Evolutionary conservation across 2,329 filamentous ascomycete species (phyloP), one percentile per base, ranked within the genome.

Genomic region (Ilyonectria sp.): DNA sequence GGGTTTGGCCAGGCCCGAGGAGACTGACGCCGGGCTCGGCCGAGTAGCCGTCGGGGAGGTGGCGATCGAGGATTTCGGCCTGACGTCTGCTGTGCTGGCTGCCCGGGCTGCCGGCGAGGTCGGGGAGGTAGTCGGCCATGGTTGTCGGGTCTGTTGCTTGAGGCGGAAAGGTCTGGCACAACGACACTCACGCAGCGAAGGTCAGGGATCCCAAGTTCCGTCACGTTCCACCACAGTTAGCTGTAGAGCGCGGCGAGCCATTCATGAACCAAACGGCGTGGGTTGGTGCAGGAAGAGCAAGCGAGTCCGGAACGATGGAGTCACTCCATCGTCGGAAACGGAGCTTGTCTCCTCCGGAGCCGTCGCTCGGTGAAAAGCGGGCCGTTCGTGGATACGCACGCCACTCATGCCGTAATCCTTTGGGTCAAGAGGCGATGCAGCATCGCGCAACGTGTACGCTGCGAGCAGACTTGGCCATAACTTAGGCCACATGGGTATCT

Each of bases 41-140:
- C 23, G 81, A 82, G 70, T 80, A 82, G 40, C 81, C 81, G 58
- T 82, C 81, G 13, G 81, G 81, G 1, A 82, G 75, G 60, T 80
- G 80, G 35, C 77, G 77, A 19, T 81, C 76, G 57, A 82, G 77
- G 29, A 82, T 81, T 19, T 79, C 79, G 43, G 79, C 80, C 52
- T 79, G 77, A 46, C 78, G 77, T 52, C 68, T 71, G 63, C 71
- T 76, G 40, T 76, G 75, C 35, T 78, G 63, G 63, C 74, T 76
- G 19, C 73, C 71, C 23, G 71, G 69, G 68, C 75, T 78, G 31
- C 71, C 74, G 21, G 76, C 70, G 11, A 74, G 70, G 17, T 70
- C 74, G 56, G 63, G 63, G 43, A 43, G 6, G n/a, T 73, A 71
- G 26, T 77, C 75, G 59, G 74, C 72, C 80, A 80, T 79, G 60